Conservation (phyloP, 345 rosid genomes). For the Rhodamnia argentea region DNA sequence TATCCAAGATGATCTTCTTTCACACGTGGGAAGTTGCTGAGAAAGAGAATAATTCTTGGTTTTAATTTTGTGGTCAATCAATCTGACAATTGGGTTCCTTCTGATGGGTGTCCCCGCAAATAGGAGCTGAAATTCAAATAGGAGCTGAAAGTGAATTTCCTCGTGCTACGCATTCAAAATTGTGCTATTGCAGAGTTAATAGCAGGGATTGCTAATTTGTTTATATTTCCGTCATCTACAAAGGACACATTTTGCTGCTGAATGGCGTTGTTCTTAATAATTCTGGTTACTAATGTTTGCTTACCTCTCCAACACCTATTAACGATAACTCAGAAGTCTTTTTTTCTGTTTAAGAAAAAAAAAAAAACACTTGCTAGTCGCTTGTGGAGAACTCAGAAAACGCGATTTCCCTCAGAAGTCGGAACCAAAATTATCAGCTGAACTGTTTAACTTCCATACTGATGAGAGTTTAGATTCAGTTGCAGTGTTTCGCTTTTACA, state of each 20-base stretch:
- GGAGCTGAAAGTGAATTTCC: neutral
- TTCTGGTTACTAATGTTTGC: neutral
- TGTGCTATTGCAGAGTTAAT: neutral
- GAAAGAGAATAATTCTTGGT: neutral
- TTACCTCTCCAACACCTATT: neutral
- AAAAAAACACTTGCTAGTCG: neutral
- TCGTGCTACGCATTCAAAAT: neutral
- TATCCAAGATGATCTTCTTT: neutral
- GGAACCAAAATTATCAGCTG: neutral
- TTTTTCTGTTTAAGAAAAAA: neutral
- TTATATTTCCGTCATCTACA: neutral
- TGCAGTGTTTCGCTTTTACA: neutral
- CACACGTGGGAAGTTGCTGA: neutral
- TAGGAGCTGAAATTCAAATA: neutral
- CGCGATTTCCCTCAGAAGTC: neutral
- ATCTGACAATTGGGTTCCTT: neutral
- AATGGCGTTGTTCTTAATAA: neutral
- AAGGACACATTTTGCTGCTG: neutral
- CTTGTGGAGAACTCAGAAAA: neutral
- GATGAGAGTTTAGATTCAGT: neutral
- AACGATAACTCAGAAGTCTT: neutral
- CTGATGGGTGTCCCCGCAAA: neutral
- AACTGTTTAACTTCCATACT: accelerated
- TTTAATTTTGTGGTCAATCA: neutral
- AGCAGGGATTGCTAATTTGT: neutral